Percentiles rank a stretch among this genome's conserved stretches.
Conservation (phyloP, 2,329 filamentous ascomycete species). For the Monosporascus sp. region DNA sequence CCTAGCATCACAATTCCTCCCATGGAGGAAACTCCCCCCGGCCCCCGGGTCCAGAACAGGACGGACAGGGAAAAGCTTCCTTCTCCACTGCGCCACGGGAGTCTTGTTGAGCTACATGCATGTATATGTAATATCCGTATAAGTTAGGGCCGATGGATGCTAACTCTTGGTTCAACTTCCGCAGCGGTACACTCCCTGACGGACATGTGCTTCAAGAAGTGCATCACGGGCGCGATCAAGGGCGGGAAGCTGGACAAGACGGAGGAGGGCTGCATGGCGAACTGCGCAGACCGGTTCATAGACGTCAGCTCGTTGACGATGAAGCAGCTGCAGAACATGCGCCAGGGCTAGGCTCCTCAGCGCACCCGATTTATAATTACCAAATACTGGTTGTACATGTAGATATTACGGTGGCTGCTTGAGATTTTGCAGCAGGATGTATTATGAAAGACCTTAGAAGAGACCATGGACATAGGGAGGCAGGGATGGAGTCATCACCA, state of each 20-base stretch:
- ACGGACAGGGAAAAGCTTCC: no score
- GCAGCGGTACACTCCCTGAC: slow-evolving; percentile 50
- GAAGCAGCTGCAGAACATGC: slow-evolving; percentile 68
- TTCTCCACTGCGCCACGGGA: no score
- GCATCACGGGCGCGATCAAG: slow-evolving; percentile 70
- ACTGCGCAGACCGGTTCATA: slow-evolving; percentile 91
- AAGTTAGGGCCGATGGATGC: no score
- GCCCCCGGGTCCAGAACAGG: neutral
- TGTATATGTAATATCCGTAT: no score
- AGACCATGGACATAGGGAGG: no score
- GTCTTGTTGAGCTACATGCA: no score
- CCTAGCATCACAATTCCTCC: neutral
- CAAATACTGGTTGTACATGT: no score
- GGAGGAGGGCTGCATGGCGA: slow-evolving; percentile 80
- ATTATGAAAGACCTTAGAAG: no score
- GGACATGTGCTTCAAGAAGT: slow-evolving; percentile 93
- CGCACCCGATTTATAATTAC: no score
- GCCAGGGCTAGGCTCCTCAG: slow-evolving; percentile 19
- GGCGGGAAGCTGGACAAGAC: slow-evolving; percentile 64
- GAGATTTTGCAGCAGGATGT: no score
- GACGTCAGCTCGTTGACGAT: slow-evolving; percentile 83
- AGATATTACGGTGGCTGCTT: no score
- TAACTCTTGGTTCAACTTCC: neutral
- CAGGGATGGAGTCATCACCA: neutral
- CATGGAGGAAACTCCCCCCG: neutral